A percentile compares a stretch with the other conserved stretches of the same genome.
Evolutionary conservation across 2,329 filamentous ascomycete genomes (phyloP).

Genomic region (Diplodia mutila): DNA sequence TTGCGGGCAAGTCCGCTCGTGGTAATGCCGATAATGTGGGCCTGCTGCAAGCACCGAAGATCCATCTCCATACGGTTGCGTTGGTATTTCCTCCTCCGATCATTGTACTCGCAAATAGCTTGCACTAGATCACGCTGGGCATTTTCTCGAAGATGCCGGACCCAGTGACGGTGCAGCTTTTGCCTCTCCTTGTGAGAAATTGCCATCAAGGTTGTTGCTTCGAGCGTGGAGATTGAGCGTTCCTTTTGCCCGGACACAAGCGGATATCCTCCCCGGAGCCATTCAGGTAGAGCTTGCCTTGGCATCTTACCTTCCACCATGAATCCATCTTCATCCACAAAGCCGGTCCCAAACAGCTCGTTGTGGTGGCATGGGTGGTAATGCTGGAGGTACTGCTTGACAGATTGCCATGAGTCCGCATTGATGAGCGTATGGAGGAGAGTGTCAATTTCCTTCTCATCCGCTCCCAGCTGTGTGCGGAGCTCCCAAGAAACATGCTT

Average conservation of each 20-base stretch:
- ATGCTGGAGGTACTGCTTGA: conserved; percentile 18
- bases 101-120: neutral
- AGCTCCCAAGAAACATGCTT: conserved; percentile 38
- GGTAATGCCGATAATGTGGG: conserved; percentile 62
- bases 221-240: neutral
- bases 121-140: neutral
- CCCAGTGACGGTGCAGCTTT: conserved; percentile 27
- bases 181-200: conserved; percentile 28
- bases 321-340: conserved; percentile 4
- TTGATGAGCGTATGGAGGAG: conserved; percentile 27
- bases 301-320: neutral
- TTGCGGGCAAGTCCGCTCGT: conserved; percentile 64
- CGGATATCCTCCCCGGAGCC: neutral
- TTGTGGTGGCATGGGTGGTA: neutral
- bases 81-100: neutral
- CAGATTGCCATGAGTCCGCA: neutral
- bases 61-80: conserved; percentile 19
- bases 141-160: neutral
- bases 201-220: neutral
- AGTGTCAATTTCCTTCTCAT: conserved; percentile 29
- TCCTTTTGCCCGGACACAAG: neutral
- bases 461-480: conserved; percentile 29
- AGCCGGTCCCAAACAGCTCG: neutral
- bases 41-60: conserved; percentile 38
- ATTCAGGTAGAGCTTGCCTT: neutral